A percentile compares a stretch with the other conserved stretches of the same genome.
Conservation (phyloP, 768 basidiomycete genomes). For the Pleurotus giganteus region DNA sequence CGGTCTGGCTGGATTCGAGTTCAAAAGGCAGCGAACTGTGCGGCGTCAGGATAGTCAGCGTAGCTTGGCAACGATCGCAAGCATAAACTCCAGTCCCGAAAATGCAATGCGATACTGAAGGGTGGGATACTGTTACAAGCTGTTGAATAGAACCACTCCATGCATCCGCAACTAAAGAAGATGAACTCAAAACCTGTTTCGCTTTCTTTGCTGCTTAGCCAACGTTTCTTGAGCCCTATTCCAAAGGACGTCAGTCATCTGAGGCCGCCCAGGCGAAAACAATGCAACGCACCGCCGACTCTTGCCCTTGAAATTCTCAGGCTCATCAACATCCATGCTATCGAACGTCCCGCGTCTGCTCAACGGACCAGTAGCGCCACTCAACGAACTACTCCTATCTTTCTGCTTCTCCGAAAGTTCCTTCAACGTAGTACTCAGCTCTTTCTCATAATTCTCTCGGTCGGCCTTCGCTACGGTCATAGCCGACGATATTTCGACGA, state of each 20-base stretch:
- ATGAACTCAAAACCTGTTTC: no score
- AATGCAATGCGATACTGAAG: no score
- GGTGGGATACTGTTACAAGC: no score
- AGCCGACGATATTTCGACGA: conserved; percentile 55
- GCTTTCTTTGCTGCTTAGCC: conserved; percentile 53
- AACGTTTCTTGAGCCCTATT: conserved; percentile 39
- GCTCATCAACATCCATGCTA: conserved; percentile 69
- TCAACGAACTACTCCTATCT: conserved; percentile 39
- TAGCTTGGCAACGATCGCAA: no score
- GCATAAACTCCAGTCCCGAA: no score
- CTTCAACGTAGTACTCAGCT: conserved; percentile 59
- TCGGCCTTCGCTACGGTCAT: conserved; percentile 34
- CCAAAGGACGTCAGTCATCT: no score
- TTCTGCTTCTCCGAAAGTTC: conserved; percentile 66
- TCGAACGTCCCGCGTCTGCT: conserved; percentile 21
- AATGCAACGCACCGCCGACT: conserved; percentile 51
- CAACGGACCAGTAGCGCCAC: conserved; percentile 11
- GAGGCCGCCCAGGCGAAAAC: no score
- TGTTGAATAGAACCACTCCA: no score
- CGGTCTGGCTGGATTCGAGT: no score
- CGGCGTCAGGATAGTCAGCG: no score
- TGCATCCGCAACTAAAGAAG: no score
- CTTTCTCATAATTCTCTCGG: conserved; percentile 55
- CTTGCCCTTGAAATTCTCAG: conserved; percentile 45
- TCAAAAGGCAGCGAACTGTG: no score